A percentile compares a stretch with the other conserved stretches of the same genome.
phyloP scores from a whole-genome alignment of 2,329 filamentous ascomycete species.

The Hypoxylon sp. region DNA sequence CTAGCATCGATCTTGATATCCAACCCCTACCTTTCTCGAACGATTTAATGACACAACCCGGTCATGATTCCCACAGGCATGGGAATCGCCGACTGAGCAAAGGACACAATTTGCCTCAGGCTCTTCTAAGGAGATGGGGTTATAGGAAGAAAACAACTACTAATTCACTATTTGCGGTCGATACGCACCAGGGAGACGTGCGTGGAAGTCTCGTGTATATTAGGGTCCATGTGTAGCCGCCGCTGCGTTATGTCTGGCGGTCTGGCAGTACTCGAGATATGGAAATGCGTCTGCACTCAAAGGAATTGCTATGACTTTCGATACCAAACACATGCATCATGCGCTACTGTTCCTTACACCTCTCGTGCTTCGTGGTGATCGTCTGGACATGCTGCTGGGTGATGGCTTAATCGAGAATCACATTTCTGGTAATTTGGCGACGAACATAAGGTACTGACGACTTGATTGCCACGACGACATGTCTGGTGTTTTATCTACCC shows the following conservation, averaged over 20 bases:
- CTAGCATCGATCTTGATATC: background rate
- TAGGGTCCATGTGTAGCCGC: background rate
- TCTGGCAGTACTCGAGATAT: background rate
- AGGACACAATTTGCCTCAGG: background rate
- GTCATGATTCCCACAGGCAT: background rate
- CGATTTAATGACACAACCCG: background rate
- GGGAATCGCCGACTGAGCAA: background rate
- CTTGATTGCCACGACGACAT: background rate
- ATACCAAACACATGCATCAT: background rate
- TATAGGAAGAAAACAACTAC: background rate
- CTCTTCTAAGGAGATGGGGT: background rate
- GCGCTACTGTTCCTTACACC: background rate
- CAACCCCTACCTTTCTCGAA: background rate
- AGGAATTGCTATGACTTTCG: background rate
- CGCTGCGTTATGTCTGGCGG: background rate
- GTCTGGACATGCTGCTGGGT: background rate
- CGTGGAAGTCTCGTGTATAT: background rate
- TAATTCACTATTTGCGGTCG: background rate
- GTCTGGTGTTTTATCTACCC: background rate
- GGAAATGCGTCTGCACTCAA: background rate
- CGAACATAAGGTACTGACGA: background rate
- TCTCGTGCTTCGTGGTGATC: background rate
- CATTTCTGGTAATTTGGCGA: background rate
- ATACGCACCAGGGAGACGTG: background rate
- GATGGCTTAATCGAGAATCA: background rate